Base-by-base conservation (phyloP, 208 protist species). In the Angomonas deanei region DNA sequence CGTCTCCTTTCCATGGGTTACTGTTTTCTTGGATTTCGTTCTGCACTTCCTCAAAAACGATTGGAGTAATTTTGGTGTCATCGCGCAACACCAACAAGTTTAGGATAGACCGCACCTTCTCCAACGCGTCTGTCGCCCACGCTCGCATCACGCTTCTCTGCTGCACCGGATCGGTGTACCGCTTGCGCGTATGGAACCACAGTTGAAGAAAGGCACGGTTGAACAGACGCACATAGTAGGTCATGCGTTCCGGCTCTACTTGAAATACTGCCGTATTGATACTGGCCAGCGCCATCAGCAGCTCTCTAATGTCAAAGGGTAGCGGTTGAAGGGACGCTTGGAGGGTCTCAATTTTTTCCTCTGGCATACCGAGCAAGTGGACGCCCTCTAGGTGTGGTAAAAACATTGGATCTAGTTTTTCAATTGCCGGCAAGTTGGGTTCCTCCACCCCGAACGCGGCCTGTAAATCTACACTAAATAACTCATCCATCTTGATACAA, bases 261-360 rank as follows among this genome's bases (percentile, higher is more conserved):
- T 26, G 3, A 8, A 50, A 23, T 23, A 5, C 42, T 4, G 42
- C 19, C 13, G 19, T 10, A 5, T 13, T 10, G 8, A 50, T 19
- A 4, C 42, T 10, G 3, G 23, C 4, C 5, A 50, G 42, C 5
- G 17, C 42, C 42, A 50, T 50, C 42, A 50, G 13, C 15, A 50
- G 23, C 4, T 50, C 42, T 23, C 42, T 50, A 19, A 50, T 50
- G 23, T 50, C 42, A 50, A 50, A 50, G 17, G 42, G 19, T 21
- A 50, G 19, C 5, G 3, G 4, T 23, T 50, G 17, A 26, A 23
- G 23, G 17, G 42, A 75, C n/a, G 79, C 34, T 13, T 39, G n/a
- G n/a, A n/a, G n/a, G n/a, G n/a, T n/a, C n/a, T n/a, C n/a, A n/a
- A n/a, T n/a, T n/a, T 39, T 39, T 39, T 39, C 34, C 34, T 13